Conservation (phyloP, 495 filamentous ascomycete species). For the Penicillium herquei region DNA sequence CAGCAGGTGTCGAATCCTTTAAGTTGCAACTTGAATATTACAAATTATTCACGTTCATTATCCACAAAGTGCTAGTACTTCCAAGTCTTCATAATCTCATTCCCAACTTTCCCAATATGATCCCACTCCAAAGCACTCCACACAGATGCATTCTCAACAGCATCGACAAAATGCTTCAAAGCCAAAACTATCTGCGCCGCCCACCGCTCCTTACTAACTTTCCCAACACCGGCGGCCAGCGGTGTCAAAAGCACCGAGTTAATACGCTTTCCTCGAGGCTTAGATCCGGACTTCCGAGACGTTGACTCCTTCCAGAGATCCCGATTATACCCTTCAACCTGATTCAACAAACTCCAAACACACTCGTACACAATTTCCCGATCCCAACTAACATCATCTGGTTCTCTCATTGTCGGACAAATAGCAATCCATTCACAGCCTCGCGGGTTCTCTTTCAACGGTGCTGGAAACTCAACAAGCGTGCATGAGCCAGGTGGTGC, state of each 20-base stretch:
- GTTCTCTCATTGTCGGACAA: conserved; percentile 52
- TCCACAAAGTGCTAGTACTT: too few species aligned
- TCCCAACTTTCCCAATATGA: conserved; percentile 21
- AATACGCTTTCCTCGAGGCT: conserved; percentile 25
- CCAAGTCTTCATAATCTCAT: conserved; percentile 32
- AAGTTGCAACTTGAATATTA: not conserved
- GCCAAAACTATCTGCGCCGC: conserved; percentile 49
- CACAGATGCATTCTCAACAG: conserved; percentile 30
- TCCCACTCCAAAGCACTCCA: conserved; percentile 36
- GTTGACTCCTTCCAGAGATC: not conserved
- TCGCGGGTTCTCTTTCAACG: conserved; percentile 29
- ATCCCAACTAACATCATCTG: conserved; percentile 42
- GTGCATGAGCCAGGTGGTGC: conserved; percentile 50
- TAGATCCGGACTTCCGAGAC: not conserved
- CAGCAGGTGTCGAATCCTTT: not conserved
- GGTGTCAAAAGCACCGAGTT: conserved; percentile 47
- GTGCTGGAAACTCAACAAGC: conserved; percentile 38
- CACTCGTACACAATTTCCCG: conserved; percentile 55
- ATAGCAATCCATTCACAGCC: conserved; percentile 44
- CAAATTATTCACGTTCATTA: too few species aligned
- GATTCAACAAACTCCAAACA: conserved; percentile 49
- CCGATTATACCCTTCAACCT: conserved; percentile 46
- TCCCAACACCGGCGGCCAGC: conserved; percentile 45
- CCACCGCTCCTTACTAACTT: conserved; percentile 45
- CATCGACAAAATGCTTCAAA: conserved; percentile 46